Evolutionary conservation across 768 basidiomycete genomes (phyloP).

Genomic region (Tulasnella sp.): DNA sequence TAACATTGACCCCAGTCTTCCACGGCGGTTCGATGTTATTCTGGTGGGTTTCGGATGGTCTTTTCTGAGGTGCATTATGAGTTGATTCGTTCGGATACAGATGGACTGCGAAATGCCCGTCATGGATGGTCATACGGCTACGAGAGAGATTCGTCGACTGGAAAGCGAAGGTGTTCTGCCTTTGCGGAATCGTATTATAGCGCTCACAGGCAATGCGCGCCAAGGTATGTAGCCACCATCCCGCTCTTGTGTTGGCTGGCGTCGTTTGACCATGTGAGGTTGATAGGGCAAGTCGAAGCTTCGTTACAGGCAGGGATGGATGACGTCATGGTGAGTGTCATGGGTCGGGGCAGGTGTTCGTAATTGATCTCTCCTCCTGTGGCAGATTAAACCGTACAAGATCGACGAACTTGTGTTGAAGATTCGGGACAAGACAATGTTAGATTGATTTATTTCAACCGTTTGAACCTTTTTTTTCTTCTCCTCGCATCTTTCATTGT

Average conservation of each 20-base stretch:
- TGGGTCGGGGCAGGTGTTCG: background rate
- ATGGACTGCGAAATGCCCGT: conserved; percentile 30
- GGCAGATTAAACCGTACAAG: conserved; percentile 28
- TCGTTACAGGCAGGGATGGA: conserved; percentile 28
- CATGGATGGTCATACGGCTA: conserved; percentile 26
- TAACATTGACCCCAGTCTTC: conserved; percentile 6
- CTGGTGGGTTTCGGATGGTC: conserved; percentile 17
- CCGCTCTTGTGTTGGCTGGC: background rate
- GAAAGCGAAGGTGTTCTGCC: conserved; percentile 24
- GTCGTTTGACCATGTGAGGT: too few relatives aligned
- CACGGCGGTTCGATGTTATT: conserved; percentile 24
- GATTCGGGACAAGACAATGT: conserved; percentile 13
- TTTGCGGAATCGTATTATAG: conserved; percentile 24
- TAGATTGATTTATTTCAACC: background rate
- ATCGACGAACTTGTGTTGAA: conserved; percentile 26
- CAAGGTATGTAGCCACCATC: background rate
- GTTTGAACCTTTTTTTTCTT: background rate
- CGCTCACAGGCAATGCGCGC: conserved; percentile 29
- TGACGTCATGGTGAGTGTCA: conserved; percentile 25
- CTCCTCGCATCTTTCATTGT: background rate
- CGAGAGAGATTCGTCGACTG: conserved; percentile 25
- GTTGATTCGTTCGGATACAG: conserved; percentile 1
- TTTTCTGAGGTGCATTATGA: background rate
- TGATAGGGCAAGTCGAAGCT: conserved; percentile 24
- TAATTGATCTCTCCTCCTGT: background rate